A percentile compares a stretch with the other conserved stretches of the same genome.
Conservation (phyloP, 495 filamentous ascomycete species). For the Penicillium paradoxum region DNA sequence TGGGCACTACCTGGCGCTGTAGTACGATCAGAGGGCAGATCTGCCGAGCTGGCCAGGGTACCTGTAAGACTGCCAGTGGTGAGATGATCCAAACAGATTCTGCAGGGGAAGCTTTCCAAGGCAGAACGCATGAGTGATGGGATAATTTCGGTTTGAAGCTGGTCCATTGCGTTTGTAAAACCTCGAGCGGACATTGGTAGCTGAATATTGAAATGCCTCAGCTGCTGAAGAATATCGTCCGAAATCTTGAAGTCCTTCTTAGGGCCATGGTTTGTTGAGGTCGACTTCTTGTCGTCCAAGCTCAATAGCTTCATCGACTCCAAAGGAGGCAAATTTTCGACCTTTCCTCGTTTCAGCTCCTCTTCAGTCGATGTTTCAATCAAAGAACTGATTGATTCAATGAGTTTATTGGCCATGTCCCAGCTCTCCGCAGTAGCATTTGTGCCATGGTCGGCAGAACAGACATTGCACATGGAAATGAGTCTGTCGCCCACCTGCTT, state of each 20-base stretch:
- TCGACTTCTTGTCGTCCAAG: slow-evolving; percentile 12
- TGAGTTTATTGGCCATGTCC: not conserved
- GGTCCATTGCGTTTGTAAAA: slow-evolving; percentile 2
- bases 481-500: not conserved
- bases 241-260: slow-evolving; percentile 1
- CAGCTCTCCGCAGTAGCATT: not conserved
- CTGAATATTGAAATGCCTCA: not conserved
- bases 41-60: not conserved
- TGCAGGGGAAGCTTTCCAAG: slow-evolving; percentile 19
- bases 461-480: slow-evolving; percentile 2
- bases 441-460: slow-evolving; percentile 7
- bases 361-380: not conserved
- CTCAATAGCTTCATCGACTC: slow-evolving; percentile 6
- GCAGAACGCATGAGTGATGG: slow-evolving; percentile 8
- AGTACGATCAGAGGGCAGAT: not conserved
- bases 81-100: slow-evolving; percentile 12
- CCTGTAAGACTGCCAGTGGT: not conserved
- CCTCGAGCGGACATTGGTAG: not conserved
- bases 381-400: not conserved
- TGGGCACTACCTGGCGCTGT: not conserved
- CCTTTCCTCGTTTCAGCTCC: not conserved
- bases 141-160: slow-evolving; percentile 3
- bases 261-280: not conserved
- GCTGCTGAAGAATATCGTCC: not conserved
- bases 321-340: slow-evolving; percentile 1